Conservation (phyloP, 208 protist species). For the Perkinsela sp. region DNA sequence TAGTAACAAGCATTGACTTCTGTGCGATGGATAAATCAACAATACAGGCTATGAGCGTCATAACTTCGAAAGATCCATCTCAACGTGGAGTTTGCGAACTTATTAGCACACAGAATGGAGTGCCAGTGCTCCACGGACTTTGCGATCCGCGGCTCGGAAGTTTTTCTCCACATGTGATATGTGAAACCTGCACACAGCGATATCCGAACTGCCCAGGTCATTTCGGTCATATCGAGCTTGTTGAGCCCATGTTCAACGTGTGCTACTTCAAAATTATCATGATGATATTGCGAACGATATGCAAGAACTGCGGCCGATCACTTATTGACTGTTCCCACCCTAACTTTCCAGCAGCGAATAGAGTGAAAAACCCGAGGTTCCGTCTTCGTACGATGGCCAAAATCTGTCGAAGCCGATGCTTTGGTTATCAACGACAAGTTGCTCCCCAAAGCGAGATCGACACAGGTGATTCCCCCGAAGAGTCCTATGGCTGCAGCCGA, state of each 20-base stretch:
- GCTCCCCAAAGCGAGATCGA: neutral
- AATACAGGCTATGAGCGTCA: slow-evolving; percentile 2
- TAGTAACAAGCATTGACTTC: slow-evolving; percentile 5
- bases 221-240: slow-evolving; percentile 94
- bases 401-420: slow-evolving; percentile 9
- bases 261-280: slow-evolving; percentile 76
- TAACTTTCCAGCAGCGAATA: slow-evolving; percentile 9
- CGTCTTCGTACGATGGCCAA: slow-evolving; percentile 36
- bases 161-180: slow-evolving; percentile 43
- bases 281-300: slow-evolving; percentile 83
- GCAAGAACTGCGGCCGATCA: slow-evolving; percentile 76
- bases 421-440: neutral
- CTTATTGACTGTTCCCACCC: slow-evolving; percentile 24
- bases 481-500: neutral
- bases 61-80: slow-evolving; percentile 2
- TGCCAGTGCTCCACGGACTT: slow-evolving; percentile 39
- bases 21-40: slow-evolving; percentile 2
- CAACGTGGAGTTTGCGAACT: slow-evolving; percentile 3
- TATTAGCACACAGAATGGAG: slow-evolving; percentile 11
- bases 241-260: slow-evolving; percentile 86
- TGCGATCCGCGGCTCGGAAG: slow-evolving; percentile 59
- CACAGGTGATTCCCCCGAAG: neutral
- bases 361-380: slow-evolving; percentile 21
- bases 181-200: slow-evolving; percentile 37
- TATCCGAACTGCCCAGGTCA: slow-evolving; percentile 79